These are phyloP conservation scores for Botrytis tulipae DNA, from an alignment of 2,329 filamentous ascomycete genomes.

Conservation along the genomic window DNA sequence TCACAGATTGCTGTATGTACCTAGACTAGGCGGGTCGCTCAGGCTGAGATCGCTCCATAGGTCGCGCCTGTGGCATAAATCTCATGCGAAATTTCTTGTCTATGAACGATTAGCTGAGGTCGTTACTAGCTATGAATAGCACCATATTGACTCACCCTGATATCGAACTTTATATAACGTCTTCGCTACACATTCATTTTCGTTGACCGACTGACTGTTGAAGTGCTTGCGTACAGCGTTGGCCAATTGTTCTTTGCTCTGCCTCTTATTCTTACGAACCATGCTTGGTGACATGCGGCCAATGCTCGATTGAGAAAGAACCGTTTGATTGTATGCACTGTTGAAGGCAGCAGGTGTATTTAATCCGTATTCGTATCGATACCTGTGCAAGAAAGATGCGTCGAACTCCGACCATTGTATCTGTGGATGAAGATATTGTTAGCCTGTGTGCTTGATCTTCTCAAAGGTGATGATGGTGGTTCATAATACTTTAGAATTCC, in stretches of 20 bases:
- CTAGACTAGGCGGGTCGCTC: background rate
- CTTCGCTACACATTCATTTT: constrained; percentile 77
- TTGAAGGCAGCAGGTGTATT: constrained; percentile 69
- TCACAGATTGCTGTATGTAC: background rate
- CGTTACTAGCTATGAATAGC: background rate
- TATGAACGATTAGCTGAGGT: constrained; percentile 28
- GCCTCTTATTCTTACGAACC: constrained; percentile 63
- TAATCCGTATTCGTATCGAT: constrained; percentile 71
- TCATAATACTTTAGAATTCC: constrained; percentile 36
- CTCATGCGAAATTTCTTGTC: constrained; percentile 43
- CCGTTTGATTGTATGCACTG: constrained; percentile 59
- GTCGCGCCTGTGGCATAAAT: constrained; percentile 39
- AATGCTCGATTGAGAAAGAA: constrained; percentile 62
- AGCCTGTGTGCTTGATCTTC: background rate
- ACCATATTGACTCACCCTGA: constrained; percentile 34
- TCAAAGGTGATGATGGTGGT: background rate
- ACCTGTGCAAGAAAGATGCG: constrained; percentile 66
- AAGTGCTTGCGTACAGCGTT: constrained; percentile 77
- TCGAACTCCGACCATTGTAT: constrained; percentile 68
- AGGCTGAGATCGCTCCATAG: constrained; percentile 17
- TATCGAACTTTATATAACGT: constrained; percentile 41
- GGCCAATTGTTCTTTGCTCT: constrained; percentile 71
- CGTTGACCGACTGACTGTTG: constrained; percentile 73
- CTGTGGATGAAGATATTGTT: constrained; percentile 36
- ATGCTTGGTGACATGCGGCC: constrained; percentile 74